Evolutionary conservation across 2,329 filamentous ascomycete genomes (phyloP).

Genomic region (Ceratocystis variospora): DNA sequence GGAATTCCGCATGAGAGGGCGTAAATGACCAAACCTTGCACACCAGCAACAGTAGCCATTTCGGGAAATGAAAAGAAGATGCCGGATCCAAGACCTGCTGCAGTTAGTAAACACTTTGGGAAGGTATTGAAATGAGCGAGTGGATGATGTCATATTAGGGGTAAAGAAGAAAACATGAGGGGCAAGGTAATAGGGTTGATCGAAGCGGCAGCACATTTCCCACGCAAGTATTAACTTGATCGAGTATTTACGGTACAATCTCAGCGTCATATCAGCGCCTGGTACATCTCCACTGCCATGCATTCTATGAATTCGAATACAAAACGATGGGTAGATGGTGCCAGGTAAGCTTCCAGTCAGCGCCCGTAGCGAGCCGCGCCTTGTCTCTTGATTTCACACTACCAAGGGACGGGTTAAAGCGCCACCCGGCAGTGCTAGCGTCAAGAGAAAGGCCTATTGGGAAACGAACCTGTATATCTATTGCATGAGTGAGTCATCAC

Average conservation of each 20-base stretch:
- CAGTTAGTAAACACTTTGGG: conserved; percentile 29
- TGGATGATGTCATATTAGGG: not conserved
- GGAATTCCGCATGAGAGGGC: conserved; percentile 59
- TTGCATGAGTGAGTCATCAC: conserved; percentile 11
- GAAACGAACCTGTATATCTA: conserved; percentile 19
- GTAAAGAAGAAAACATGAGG: conserved; percentile 19
- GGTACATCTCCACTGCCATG: conserved; percentile 12
- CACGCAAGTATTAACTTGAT: conserved; percentile 99
- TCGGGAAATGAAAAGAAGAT: conserved; percentile 75
- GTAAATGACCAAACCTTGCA: conserved; percentile 68
- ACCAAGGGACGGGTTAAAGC: not conserved
- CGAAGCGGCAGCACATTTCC: conserved; percentile 89
- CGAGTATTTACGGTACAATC: conserved; percentile 94
- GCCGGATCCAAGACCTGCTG: conserved; percentile 63
- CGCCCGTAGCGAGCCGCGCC: conserved; percentile 72
- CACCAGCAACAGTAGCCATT: conserved; percentile 61
- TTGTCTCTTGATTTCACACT: conserved; percentile 7
- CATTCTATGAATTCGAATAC: not conserved
- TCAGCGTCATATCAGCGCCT: conserved; percentile 53
- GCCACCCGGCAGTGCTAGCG: not conserved
- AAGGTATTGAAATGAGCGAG: conserved; percentile 17
- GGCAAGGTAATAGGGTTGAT: conserved; percentile 28
- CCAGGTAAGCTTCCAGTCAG: conserved; percentile 31
- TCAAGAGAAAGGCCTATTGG: conserved; percentile 11
- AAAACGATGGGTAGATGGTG: conserved; percentile 10